Percentiles rank a stretch among this genome's conserved stretches.
Conservation (phyloP, 2,329 filamentous ascomycete species). For the Alternaria ventricosa region DNA sequence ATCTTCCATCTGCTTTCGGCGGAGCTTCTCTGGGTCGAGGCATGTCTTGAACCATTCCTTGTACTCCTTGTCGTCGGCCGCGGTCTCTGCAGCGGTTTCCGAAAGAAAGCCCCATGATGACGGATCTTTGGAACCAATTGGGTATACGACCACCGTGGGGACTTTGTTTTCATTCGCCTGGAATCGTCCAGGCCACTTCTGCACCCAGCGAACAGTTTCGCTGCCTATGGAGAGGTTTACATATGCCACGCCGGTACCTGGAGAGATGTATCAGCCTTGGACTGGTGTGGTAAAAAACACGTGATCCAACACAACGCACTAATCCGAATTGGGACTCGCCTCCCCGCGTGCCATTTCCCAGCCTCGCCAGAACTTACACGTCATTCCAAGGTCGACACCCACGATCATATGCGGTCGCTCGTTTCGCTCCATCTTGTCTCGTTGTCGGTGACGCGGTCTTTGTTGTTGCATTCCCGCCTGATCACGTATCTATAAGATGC, state of each 20-base stretch:
- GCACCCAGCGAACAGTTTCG: constrained; percentile 42
- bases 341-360: background rate
- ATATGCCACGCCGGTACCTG: constrained; percentile 49
- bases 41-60: constrained; percentile 65
- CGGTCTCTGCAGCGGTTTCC: constrained; percentile 43
- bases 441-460: background rate
- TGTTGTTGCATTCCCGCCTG: constrained; percentile 1
- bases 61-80: constrained; percentile 53
- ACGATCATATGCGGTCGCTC: constrained; percentile 43
- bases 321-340: background rate
- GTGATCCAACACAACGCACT: constrained; percentile 6
- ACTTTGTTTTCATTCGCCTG: constrained; percentile 63
- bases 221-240: constrained; percentile 46
- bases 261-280: background rate
- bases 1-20: constrained; percentile 52
- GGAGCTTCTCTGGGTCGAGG: constrained; percentile 56
- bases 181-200: constrained; percentile 62
- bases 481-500: constrained; percentile 8
- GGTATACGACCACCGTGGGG: constrained; percentile 60
- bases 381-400: constrained; percentile 48
- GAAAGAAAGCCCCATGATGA: constrained; percentile 63
- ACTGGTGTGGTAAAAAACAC: background rate
- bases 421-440: constrained; percentile 19
- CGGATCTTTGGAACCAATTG: constrained; percentile 42
- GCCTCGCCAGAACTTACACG: constrained; percentile 36